Evolutionary conservation across 2,329 filamentous ascomycete species (phyloP), one percentile per base, ranked within the genome.

Genomic region (Aspergillus tamarii): DNA sequence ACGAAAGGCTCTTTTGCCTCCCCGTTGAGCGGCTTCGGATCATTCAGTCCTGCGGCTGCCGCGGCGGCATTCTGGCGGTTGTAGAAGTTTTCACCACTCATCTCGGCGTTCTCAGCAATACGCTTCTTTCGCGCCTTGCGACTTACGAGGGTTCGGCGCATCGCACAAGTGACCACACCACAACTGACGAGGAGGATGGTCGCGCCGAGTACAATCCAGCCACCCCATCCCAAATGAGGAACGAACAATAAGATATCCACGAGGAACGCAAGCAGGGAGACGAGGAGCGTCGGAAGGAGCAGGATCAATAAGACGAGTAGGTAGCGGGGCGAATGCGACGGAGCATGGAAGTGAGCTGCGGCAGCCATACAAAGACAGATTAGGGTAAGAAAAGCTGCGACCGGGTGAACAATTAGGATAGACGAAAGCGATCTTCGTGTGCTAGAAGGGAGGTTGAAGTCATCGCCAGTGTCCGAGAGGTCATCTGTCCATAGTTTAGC

Each of bases 31-130:
- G 64, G 34, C 46, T 63, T 62, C 23, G 68, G 62, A 19, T 64
- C 62, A 34, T 63, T 61, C 23, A 71, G 30, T 52, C 70, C 72
- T 48, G 74, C 64, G 55, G 73, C 67, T 21, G 74, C 67, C 36
- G 77, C 71, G 34, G 75, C 71, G 23, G 77, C 77, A 69, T 78
- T 75, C 70, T 85, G 80, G 64, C 89, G 85, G 72, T 89, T 91
- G 79, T 96, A 97, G 76, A 91, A 97, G 74, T 94, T 95, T 72
- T 95, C 89, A 32, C 94, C 94, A 76, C 92, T 98, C 94, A 98
- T 98, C 76, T 98, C 94, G 9, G 94, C 92, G 75, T 98, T 97
- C 77, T 96, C 91, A 2, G 89, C 93, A 74, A 98, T 96, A 53
- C 93, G 88, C 82, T 90, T 92, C 84, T 95, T 94, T 66, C 94